Percentiles rank a stretch among this genome's conserved stretches.
Evolutionary conservation across 257 asterid genomes (phyloP).

Genomic region (Forsythia viridissima): DNA sequence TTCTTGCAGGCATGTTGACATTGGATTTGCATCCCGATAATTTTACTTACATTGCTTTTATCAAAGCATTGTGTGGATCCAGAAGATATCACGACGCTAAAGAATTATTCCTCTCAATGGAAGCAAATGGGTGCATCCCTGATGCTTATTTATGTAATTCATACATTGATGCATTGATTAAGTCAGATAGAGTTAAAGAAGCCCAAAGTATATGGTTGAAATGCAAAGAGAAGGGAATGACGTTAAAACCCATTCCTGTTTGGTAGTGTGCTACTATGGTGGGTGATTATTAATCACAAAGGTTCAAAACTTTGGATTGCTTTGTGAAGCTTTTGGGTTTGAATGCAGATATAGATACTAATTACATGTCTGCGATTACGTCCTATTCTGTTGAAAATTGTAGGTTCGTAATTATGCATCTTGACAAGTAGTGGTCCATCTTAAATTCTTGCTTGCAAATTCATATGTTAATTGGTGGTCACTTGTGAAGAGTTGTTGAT

Average conservation of each 20-base stretch:
- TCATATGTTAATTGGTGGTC: background rate
- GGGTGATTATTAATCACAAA: slow-evolving; percentile 18
- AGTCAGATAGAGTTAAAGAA: slow-evolving; percentile 52
- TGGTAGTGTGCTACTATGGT: slow-evolving; percentile 25
- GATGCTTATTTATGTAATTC: slow-evolving; percentile 63
- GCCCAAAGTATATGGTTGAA: slow-evolving; percentile 51
- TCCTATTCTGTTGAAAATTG: background rate
- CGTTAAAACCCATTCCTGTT: slow-evolving; percentile 38
- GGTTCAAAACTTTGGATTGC: slow-evolving; percentile 6
- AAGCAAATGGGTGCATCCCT: slow-evolving; percentile 67
- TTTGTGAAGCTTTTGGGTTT: slow-evolving; percentile 9
- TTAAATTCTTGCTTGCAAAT: background rate
- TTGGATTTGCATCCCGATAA: slow-evolving; percentile 71
- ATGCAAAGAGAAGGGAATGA: slow-evolving; percentile 51
- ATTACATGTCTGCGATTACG: background rate
- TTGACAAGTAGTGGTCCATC: background rate
- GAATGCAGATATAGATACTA: slow-evolving; percentile 13
- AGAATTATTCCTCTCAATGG: slow-evolving; percentile 66
- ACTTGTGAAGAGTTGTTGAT: background rate
- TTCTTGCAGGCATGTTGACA: slow-evolving; percentile 64
- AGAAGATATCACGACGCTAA: slow-evolving; percentile 69
- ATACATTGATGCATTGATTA: slow-evolving; percentile 49
- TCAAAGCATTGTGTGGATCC: slow-evolving; percentile 57
- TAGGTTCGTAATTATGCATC: background rate
- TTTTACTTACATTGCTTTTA: slow-evolving; percentile 67